These are phyloP conservation scores for Pichia scutulata DNA, from an alignment of 805 yeast genomes.

Conservation along the genomic window DNA sequence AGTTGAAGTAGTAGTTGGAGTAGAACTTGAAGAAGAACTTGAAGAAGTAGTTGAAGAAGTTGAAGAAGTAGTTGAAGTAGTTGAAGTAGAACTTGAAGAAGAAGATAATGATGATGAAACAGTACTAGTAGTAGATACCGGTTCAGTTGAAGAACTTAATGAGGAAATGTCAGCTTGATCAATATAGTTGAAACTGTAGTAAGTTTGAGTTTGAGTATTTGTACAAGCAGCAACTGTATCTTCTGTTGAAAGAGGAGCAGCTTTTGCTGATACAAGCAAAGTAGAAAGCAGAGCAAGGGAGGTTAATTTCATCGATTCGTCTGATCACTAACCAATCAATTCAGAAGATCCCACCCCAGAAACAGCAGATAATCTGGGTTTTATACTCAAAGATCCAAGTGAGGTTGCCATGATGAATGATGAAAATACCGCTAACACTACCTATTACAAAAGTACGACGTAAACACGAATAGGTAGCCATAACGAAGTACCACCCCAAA, in stretches of 20 bases:
- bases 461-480: too few species aligned
- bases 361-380: background rate
- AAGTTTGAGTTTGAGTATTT: background rate
- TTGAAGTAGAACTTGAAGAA: too few species aligned
- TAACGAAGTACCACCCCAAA: too few species aligned
- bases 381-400: background rate
- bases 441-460: too few species aligned
- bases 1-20: background rate
- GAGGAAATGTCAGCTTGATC: background rate
- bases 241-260: background rate
- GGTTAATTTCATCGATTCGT: background rate
- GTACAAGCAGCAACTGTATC: background rate
- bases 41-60: too few species aligned
- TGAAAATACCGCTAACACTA: too few species aligned
- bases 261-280: background rate
- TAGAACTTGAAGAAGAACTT: background rate
- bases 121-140: background rate
- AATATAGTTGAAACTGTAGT: background rate
- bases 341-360: background rate
- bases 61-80: too few species aligned
- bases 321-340: background rate
- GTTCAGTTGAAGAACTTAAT: background rate
- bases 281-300: background rate
- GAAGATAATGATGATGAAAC: too few species aligned
- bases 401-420: too few species aligned